phyloP scores from a whole-genome alignment of 805 yeast species.

The Clavispora phyllophila region DNA sequence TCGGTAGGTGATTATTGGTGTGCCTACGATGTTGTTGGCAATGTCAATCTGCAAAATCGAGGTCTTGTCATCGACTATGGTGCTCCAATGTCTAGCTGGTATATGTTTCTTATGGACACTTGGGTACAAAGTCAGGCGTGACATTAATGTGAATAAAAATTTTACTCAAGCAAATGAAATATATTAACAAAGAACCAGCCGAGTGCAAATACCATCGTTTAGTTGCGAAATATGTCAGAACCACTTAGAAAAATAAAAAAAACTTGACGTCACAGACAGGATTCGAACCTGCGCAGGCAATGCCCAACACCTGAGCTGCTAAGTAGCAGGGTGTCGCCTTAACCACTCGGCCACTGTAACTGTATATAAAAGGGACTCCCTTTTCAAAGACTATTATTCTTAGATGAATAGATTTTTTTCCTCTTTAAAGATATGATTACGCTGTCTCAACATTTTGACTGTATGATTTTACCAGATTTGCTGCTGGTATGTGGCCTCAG shows the following conservation, averaged over 20 bases:
- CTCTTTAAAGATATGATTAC: too few relatives aligned
- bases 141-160: too few relatives aligned
- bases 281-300: slow-evolving; percentile 94
- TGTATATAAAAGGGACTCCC: not conserved
- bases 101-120: slow-evolving; percentile 18
- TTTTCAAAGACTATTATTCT: too few relatives aligned
- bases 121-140: slow-evolving; percentile 17
- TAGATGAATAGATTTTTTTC: too few relatives aligned
- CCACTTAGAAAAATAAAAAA: slow-evolving; percentile 31
- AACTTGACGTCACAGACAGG: slow-evolving; percentile 93
- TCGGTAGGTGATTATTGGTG: slow-evolving; percentile 26
- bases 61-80: slow-evolving; percentile 18
- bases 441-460: too few relatives aligned
- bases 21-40: slow-evolving; percentile 28
- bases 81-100: slow-evolving; percentile 8
- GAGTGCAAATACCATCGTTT: too few relatives aligned
- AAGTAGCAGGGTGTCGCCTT: slow-evolving; percentile 88
- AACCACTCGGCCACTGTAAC: slow-evolving; percentile 89
- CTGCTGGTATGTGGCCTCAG: not conserved
- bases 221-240: too few relatives aligned
- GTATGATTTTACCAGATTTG: too few relatives aligned
- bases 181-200: too few relatives aligned
- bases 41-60: slow-evolving; percentile 13
- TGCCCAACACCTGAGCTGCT: slow-evolving; percentile 39
- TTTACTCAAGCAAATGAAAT: too few relatives aligned